These are phyloP conservation scores for Gentiana straminea DNA, from an alignment of 257 asterid genomes.

Conservation along the genomic window DNA sequence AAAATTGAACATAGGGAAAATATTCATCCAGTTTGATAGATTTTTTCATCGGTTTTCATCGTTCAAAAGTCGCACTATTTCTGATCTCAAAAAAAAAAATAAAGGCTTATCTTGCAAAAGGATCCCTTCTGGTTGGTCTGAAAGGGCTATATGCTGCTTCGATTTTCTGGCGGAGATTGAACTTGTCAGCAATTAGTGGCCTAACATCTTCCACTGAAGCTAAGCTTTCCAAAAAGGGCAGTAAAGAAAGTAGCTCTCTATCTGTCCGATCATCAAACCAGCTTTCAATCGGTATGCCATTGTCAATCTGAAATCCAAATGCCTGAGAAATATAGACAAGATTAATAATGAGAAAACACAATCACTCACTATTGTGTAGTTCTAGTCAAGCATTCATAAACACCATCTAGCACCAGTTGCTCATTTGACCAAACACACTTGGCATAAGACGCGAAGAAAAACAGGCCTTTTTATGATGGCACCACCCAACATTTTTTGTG, in stretches of 20 bases:
- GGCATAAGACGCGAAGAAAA: too few species aligned
- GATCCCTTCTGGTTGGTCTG: slow-evolving; percentile 28
- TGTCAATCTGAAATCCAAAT: slow-evolving; percentile 97
- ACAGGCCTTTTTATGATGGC: too few species aligned
- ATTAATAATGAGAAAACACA: not conserved
- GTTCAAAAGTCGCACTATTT: too few species aligned
- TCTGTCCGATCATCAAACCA: slow-evolving; percentile 87
- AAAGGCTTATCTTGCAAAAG: slow-evolving; percentile 23
- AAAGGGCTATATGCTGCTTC: slow-evolving; percentile 65
- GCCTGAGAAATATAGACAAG: slow-evolving; percentile 40
- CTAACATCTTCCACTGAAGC: slow-evolving; percentile 72
- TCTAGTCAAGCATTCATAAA: too few species aligned
- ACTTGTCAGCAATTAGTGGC: slow-evolving; percentile 64
- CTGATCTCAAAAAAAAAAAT: not conserved
- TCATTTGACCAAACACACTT: too few species aligned
- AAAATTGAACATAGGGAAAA: too few species aligned
- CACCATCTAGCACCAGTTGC: too few species aligned
- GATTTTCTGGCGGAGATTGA: slow-evolving; percentile 59
- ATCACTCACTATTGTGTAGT: not conserved
- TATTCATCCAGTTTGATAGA: too few species aligned
- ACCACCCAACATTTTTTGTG: too few species aligned
- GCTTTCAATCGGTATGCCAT: slow-evolving; percentile 94
- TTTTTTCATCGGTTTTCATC: too few species aligned
- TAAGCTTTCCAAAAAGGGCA: slow-evolving; percentile 86
- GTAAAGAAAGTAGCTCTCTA: slow-evolving; percentile 47